Evolutionary conservation across 2,329 filamentous ascomycete genomes (phyloP).

Genomic region (Clathrospora elynae): DNA sequence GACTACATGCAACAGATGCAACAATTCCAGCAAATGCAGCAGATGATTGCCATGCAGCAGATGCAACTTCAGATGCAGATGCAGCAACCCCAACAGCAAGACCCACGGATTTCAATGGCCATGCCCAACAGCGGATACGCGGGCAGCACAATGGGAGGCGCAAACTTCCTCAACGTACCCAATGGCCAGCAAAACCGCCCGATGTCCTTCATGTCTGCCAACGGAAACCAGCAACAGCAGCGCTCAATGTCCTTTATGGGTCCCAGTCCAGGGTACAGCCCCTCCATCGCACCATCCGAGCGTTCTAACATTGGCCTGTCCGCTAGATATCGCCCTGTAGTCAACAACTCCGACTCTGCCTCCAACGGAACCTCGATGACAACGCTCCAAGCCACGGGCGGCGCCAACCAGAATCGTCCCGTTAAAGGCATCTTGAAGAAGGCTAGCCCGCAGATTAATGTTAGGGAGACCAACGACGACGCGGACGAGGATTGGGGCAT

Average conservation of each 20-base stretch:
- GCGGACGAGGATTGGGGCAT: slow-evolving; percentile 45
- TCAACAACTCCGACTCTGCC: slow-evolving; percentile 48
- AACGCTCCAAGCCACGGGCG: slow-evolving; percentile 40
- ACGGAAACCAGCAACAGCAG: slow-evolving; percentile 55
- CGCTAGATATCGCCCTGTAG: slow-evolving; percentile 88
- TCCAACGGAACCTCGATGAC: slow-evolving; percentile 41
- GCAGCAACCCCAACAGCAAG: slow-evolving; percentile 40
- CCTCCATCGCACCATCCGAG: slow-evolving; percentile 93
- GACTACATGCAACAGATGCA: slow-evolving; percentile 86
- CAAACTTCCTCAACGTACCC: slow-evolving; percentile 35
- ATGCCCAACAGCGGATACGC: slow-evolving; percentile 29
- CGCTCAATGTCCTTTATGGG: slow-evolving; percentile 40
- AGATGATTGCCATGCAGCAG: slow-evolving; percentile 43
- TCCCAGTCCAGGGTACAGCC: slow-evolving; percentile 66
- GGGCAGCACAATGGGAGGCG: slow-evolving; percentile 29
- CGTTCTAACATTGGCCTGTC: slow-evolving; percentile 92
- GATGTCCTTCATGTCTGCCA: slow-evolving; percentile 53
- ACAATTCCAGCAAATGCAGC: slow-evolving; percentile 67
- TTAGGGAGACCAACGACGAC: slow-evolving; percentile 35
- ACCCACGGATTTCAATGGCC: slow-evolving; percentile 32
- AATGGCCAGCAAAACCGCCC: slow-evolving; percentile 50
- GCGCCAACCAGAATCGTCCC: slow-evolving; percentile 23
- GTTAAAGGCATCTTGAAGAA: slow-evolving; percentile 47
- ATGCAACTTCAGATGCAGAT: slow-evolving; percentile 67
- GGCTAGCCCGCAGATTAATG: slow-evolving; percentile 16